Percentiles rank a stretch among this genome's conserved stretches.
Evolutionary conservation across 2,329 filamentous ascomycete species (phyloP).

Genomic region (Hirsutella rhossiliensis): DNA sequence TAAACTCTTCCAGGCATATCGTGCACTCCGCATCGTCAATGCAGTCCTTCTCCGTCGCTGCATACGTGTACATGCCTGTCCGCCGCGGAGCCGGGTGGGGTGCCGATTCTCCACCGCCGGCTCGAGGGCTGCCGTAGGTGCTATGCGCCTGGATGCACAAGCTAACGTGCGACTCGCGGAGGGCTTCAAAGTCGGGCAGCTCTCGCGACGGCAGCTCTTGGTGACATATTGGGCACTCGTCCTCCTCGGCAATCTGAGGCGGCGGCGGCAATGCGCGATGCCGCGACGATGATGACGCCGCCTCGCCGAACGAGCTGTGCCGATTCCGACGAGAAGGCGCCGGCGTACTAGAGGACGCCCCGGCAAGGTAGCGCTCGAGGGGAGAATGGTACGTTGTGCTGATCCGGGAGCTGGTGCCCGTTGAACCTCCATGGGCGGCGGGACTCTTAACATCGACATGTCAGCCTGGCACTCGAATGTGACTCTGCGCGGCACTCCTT

Average conservation of each 20-base stretch:
- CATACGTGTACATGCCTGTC: slow-evolving; percentile 52
- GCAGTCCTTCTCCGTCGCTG: slow-evolving; percentile 56
- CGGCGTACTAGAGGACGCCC: slow-evolving; percentile 18
- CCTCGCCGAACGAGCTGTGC: slow-evolving; percentile 15
- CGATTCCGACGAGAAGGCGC: slow-evolving; percentile 19
- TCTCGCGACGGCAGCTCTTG: slow-evolving; percentile 50
- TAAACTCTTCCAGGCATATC: slow-evolving; percentile 56
- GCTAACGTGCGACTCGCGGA: slow-evolving; percentile 47
- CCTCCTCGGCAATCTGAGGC: slow-evolving; percentile 53
- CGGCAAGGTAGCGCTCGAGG: slow-evolving; percentile 26
- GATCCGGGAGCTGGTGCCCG: slow-evolving; percentile 12
- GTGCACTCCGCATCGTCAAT: slow-evolving; percentile 56
- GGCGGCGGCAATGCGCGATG: slow-evolving; percentile 29
- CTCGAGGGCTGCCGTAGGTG: slow-evolving; percentile 27
- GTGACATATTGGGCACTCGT: slow-evolving; percentile 70
- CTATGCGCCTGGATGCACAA: slow-evolving; percentile 45
- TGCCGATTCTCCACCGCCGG: slow-evolving; percentile 10
- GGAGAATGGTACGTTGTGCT: slow-evolving; percentile 21
- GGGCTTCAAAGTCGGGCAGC: slow-evolving; percentile 39
- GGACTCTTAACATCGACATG: slow-evolving; percentile 1
- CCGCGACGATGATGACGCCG: slow-evolving; percentile 23
- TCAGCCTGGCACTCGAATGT: slow-evolving; percentile 1
- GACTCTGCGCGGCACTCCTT: neutral
- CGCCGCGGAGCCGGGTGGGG: slow-evolving; percentile 26
- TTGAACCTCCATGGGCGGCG: neutral